phyloP scores from a whole-genome alignment of 2,329 filamentous ascomycete species.

The Colletotrichum theobromicola region DNA sequence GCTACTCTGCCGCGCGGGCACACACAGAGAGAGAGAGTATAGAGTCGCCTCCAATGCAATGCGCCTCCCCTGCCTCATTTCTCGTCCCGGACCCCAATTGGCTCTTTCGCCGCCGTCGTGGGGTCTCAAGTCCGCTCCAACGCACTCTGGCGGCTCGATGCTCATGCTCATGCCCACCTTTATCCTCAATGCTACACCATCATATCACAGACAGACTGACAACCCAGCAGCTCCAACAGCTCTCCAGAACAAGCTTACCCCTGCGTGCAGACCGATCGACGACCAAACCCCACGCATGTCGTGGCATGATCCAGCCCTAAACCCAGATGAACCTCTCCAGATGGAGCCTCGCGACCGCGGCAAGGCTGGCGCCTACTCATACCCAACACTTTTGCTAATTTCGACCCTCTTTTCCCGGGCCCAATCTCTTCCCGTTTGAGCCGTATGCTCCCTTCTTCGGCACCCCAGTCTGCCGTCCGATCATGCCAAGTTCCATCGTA shows the following conservation, averaged over 20 bases:
- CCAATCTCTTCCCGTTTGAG: conserved; percentile 10
- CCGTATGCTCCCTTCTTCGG: conserved; percentile 4
- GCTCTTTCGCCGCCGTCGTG: conserved; percentile 2
- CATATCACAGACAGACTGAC: neutral
- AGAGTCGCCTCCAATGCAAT: conserved; percentile 3
- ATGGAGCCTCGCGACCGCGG: neutral
- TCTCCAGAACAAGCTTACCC: neutral
- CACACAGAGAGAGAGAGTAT: neutral
- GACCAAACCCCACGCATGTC: neutral
- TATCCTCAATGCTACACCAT: neutral
- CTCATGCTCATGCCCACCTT: neutral
- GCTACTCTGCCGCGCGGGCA: neutral
- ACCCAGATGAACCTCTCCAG: neutral
- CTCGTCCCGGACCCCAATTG: neutral
- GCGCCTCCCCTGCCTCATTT: conserved; percentile 17
- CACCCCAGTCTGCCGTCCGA: conserved; percentile 16
- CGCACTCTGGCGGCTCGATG: neutral
- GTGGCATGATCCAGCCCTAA: conserved; percentile 14
- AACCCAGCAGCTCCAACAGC: neutral
- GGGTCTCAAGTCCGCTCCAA: neutral
- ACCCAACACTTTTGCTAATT: conserved; percentile 34
- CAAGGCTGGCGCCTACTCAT: conserved; percentile 41
- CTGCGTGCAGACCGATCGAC: neutral
- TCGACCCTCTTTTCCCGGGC: conserved; percentile 27
- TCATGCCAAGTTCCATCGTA: conserved; percentile 18